phyloP scores from a whole-genome alignment of 306 rosid species.

The Spatholobus suberectus region DNA sequence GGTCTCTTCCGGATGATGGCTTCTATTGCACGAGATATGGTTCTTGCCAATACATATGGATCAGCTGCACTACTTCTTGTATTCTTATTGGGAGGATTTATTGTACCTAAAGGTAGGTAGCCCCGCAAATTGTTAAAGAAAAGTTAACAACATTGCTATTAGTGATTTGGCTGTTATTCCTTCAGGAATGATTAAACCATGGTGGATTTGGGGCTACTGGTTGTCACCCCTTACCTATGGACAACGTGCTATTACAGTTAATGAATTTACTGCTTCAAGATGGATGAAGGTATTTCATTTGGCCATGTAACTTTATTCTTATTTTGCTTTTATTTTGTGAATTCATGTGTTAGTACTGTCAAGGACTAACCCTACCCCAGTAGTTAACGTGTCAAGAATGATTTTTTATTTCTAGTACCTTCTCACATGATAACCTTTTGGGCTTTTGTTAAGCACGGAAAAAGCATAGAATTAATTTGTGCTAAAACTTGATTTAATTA shows the following conservation, averaged over 20 bases:
- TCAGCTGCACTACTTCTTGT: slow-evolving; percentile 74
- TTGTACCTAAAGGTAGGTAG: slow-evolving; percentile 78
- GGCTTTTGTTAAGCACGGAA: not conserved
- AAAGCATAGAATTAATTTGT: not conserved
- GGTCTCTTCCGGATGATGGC: slow-evolving; percentile 93
- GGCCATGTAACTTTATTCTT: slow-evolving; percentile 27
- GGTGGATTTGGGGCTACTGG: slow-evolving; percentile 95
- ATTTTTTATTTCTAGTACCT: not conserved
- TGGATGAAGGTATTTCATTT: slow-evolving; percentile 75
- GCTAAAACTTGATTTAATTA: not conserved
- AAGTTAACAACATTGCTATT: not conserved
- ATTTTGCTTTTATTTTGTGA: not conserved
- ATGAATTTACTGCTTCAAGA: slow-evolving; percentile 83
- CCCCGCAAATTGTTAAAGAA: not conserved
- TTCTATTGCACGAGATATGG: slow-evolving; percentile 77
- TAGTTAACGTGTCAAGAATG: not conserved
- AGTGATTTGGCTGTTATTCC: slow-evolving; percentile 37
- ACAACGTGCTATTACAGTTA: slow-evolving; percentile 77
- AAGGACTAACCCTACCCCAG: slow-evolving; percentile 10
- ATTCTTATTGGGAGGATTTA: slow-evolving; percentile 85
- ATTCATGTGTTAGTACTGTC: slow-evolving; percentile 14
- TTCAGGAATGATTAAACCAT: slow-evolving; percentile 76
- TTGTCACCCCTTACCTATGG: slow-evolving; percentile 86
- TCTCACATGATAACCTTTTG: not conserved
- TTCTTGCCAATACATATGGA: slow-evolving; percentile 87